A percentile compares a stretch with the other conserved stretches of the same genome.
phyloP scores from a whole-genome alignment of 345 rosid species.

The Populus davidiana region DNA sequence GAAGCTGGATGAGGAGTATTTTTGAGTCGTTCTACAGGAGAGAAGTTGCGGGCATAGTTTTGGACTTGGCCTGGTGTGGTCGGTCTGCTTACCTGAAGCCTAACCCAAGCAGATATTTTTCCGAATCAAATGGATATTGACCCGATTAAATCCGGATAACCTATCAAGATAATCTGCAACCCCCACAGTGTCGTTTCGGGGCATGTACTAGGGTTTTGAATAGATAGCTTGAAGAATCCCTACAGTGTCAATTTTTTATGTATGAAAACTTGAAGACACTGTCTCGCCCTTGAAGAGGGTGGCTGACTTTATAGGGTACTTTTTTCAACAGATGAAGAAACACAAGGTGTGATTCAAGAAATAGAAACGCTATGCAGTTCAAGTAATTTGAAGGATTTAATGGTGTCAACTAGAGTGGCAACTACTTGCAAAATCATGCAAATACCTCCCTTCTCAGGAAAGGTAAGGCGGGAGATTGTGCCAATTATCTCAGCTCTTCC shows the following conservation, averaged over 20 bases:
- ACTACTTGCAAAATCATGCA: not conserved
- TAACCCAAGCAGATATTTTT: too few species aligned
- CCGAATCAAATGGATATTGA: too few species aligned
- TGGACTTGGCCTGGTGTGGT: too few species aligned
- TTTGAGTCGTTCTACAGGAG: not conserved
- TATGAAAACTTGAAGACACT: constrained; percentile 2
- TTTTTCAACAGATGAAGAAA: constrained; percentile 20
- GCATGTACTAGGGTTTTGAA: not conserved
- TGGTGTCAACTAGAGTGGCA: constrained; percentile 16
- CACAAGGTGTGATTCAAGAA: constrained; percentile 9
- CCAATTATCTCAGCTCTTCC: constrained; percentile 8
- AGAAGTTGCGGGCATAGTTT: not conserved
- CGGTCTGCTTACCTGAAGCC: too few species aligned
- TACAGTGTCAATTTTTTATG: not conserved
- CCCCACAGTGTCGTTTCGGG: too few species aligned
- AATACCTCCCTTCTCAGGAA: constrained; percentile 19
- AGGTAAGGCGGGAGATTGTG: constrained; percentile 29
- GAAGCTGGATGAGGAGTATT: not conserved
- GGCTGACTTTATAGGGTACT: constrained; percentile 13
- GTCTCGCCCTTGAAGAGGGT: not conserved
- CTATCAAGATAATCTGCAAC: too few species aligned
- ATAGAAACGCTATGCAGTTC: constrained; percentile 16
- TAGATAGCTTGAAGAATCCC: not conserved
- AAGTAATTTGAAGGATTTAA: constrained; percentile 22
- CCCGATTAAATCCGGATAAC: too few species aligned